Conservation (phyloP, 495 filamentous ascomycete genomes). For the Sabuloglossum arenarium region DNA sequence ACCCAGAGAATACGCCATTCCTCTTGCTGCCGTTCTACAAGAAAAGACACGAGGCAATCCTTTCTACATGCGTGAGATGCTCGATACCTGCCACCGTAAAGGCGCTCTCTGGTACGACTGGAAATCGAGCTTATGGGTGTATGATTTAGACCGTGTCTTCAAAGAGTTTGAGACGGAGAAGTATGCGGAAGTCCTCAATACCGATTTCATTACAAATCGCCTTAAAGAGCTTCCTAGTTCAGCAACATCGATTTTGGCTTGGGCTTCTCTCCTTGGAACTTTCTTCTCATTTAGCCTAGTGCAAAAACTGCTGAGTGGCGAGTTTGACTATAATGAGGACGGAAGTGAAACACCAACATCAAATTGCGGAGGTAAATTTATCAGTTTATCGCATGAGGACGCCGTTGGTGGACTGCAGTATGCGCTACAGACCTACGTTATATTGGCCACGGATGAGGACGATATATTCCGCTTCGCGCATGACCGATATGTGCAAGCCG, state of each 20-base stretch:
- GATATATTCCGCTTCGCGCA: constrained; percentile 46
- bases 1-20: constrained; percentile 34
- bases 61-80: constrained; percentile 77
- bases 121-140: constrained; percentile 59
- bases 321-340: constrained; percentile 34
- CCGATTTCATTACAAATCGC: constrained; percentile 55
- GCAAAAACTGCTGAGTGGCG: constrained; percentile 51
- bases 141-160: constrained; percentile 63
- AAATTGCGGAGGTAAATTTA: constrained; percentile 15
- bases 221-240: constrained; percentile 54
- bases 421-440: constrained; percentile 52
- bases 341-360: constrained; percentile 13
- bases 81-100: constrained; percentile 70
- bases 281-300: constrained; percentile 63
- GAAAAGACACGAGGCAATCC: constrained; percentile 69
- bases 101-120: constrained; percentile 80
- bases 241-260: constrained; percentile 59
- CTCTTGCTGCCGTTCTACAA: constrained; percentile 51
- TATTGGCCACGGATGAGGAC: constrained; percentile 55
- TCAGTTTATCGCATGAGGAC: constrained; percentile 19
- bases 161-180: constrained; percentile 56
- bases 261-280: constrained; percentile 61
- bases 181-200: constrained; percentile 58
- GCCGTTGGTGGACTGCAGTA: constrained; percentile 58
- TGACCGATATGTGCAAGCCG: constrained; percentile 62